Evolutionary conservation across 2,329 filamentous ascomycete genomes (phyloP).

Genomic region (Akanthomyces lecanii): DNA sequence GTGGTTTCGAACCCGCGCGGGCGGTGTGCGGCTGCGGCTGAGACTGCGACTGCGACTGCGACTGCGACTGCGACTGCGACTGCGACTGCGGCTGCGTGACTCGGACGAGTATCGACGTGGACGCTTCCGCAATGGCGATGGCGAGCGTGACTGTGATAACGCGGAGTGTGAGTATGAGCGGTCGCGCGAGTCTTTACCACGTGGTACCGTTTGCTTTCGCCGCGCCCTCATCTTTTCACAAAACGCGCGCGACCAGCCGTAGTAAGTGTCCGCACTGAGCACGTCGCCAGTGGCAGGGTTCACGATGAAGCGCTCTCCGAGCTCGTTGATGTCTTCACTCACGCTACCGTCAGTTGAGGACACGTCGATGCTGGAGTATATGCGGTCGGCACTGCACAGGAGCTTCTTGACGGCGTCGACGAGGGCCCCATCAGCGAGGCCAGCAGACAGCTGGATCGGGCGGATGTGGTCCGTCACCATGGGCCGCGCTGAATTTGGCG

Average conservation of each 20-base stretch:
- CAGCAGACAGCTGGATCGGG: constrained; percentile 65
- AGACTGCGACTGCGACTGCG: constrained; percentile 26
- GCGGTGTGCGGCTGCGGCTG: constrained; percentile 25
- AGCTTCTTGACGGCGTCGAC: constrained; percentile 66
- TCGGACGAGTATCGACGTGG: constrained; percentile 24
- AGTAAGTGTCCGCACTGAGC: constrained; percentile 69
- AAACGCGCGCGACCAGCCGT: constrained; percentile 79
- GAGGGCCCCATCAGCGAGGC: constrained; percentile 63
- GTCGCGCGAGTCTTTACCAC: constrained; percentile 7
- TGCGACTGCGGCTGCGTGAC: constrained; percentile 25
- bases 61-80: constrained; percentile 23
- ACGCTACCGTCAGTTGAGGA: background rate
- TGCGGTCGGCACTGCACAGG: constrained; percentile 63
- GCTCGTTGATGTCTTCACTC: constrained; percentile 63
- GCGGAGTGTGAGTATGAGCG: constrained; percentile 33
- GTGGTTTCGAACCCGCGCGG: constrained; percentile 25
- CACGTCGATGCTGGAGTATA: constrained; percentile 53
- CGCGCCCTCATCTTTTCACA: constrained; percentile 70
- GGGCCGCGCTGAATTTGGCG: constrained; percentile 68
- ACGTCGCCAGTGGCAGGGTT: constrained; percentile 65
- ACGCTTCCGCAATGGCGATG: constrained; percentile 31
- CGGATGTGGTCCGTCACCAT: constrained; percentile 69
- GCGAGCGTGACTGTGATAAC: constrained; percentile 26
- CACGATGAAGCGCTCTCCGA: constrained; percentile 64
- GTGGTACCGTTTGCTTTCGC: constrained; percentile 21